Evolutionary conservation across 164 flowering plant genomes (phyloP).

Genomic region (Protea cynaroides): DNA sequence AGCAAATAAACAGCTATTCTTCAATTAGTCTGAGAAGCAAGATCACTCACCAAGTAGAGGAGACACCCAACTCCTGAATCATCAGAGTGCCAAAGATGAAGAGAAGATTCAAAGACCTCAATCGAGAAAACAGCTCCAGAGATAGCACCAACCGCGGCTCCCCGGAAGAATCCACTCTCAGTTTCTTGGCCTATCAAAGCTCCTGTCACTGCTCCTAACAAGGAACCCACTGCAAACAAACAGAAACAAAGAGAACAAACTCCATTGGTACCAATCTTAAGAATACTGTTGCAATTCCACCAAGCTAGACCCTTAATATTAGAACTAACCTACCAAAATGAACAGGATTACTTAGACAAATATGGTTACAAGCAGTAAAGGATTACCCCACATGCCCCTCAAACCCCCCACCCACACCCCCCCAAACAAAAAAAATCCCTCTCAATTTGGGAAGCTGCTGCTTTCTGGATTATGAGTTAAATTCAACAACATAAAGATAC

Average conservation of each 20-base stretch:
- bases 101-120: conserved; percentile 79
- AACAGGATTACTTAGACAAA: no score
- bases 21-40: background rate
- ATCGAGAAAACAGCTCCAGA: conserved; percentile 91
- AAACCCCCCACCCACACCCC: no score
- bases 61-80: conserved; percentile 77
- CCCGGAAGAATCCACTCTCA: conserved; percentile 80
- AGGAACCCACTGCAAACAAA: conserved; percentile 50
- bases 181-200: conserved; percentile 91
- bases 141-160: conserved; percentile 87
- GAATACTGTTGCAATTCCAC: no score
- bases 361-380: no score
- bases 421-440: no score
- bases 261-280: background rate
- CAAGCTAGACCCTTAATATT: no score
- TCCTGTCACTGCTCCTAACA: conserved; percentile 81
- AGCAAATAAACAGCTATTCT: background rate
- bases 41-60: conserved; percentile 63
- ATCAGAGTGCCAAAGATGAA: conserved; percentile 70
- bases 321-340: no score
- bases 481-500: no score
- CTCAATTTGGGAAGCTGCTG: no score
- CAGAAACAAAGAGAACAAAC: background rate
- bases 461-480: no score
- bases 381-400: no score